Evolutionary conservation across 1,284 basidiomycete genomes (phyloP).

Genomic region (Phellopilus nigrolimitatus): DNA sequence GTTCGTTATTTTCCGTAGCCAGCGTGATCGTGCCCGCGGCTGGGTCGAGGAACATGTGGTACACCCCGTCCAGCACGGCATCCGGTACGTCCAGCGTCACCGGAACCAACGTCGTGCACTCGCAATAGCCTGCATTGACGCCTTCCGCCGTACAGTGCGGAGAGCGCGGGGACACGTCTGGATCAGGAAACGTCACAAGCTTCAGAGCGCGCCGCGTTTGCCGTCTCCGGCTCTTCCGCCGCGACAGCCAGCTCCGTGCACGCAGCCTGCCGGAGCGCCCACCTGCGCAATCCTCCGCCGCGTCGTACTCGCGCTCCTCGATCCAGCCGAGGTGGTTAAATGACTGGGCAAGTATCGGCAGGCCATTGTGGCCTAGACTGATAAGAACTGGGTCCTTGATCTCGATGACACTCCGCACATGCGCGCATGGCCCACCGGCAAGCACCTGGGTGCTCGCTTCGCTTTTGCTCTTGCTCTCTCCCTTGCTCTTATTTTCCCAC

Average conservation of each 20-base stretch:
- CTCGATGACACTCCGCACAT: constrained; percentile 16
- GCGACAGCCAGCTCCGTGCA: neutral
- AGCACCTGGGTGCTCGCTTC: neutral
- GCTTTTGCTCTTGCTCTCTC: neutral
- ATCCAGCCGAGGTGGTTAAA: constrained; percentile 21
- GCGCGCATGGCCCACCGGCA: constrained; percentile 12
- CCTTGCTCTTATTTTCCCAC: neutral
- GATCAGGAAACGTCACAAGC: constrained; percentile 20
- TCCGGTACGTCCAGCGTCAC: constrained; percentile 20
- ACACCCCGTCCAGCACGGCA: constrained; percentile 7
- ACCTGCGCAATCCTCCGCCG: neutral
- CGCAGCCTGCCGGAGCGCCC: neutral
- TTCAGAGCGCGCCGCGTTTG: constrained; percentile 16
- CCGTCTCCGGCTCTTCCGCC: neutral
- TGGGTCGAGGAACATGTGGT: constrained; percentile 19
- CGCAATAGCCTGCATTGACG: neutral
- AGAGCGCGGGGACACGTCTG: constrained; percentile 8
- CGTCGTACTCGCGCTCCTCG: constrained; percentile 8
- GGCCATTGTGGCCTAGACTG: constrained; percentile 11
- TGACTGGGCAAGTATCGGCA: constrained; percentile 19
- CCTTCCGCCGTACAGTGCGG: neutral
- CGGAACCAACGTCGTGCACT: constrained; percentile 14
- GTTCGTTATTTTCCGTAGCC: constrained; percentile 16
- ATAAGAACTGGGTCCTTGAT: constrained; percentile 16
- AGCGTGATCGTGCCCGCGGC: constrained; percentile 19